Percentiles rank a stretch among this genome's conserved stretches.
Evolutionary conservation across 2,329 filamentous ascomycete species (phyloP).

Genomic region (Trichocomaceae sp.): DNA sequence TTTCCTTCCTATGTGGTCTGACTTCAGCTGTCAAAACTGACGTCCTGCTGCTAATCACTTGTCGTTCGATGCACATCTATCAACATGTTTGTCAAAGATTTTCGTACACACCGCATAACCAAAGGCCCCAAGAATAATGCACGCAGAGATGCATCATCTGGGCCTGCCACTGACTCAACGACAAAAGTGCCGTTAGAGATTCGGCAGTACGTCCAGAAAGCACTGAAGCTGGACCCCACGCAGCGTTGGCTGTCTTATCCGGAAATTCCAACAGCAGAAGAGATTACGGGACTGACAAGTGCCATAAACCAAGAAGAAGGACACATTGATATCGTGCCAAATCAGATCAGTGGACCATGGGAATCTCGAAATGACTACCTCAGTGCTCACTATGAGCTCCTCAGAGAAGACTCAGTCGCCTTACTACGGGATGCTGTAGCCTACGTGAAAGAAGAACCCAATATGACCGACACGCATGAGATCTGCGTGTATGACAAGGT

Average conservation of each 20-base stretch:
- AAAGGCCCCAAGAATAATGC: not conserved
- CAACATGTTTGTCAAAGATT: not conserved
- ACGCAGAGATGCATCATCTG: not conserved
- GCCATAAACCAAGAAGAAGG: conserved; percentile 18
- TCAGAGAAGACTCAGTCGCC: conserved; percentile 67
- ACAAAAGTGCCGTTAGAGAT: conserved; percentile 25
- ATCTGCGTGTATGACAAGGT: conserved; percentile 67
- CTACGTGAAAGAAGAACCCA: conserved; percentile 47
- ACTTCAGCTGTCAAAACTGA: not conserved
- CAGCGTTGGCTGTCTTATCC: conserved; percentile 32
- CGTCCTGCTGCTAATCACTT: not conserved
- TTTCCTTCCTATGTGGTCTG: too few relatives aligned
- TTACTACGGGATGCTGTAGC: conserved; percentile 62
- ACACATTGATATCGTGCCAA: conserved; percentile 41
- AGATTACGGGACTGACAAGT: conserved; percentile 28
- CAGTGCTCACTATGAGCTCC: conserved; percentile 64
- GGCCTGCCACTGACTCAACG: not conserved
- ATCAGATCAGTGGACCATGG: conserved; percentile 54
- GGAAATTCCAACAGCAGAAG: conserved; percentile 35
- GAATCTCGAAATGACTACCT: conserved; percentile 60
- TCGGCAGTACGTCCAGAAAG: conserved; percentile 22
- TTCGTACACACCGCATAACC: not conserved
- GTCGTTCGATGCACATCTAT: not conserved
- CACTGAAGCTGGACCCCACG: conserved; percentile 8
- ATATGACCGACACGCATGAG: conserved; percentile 51